phyloP scores from a whole-genome alignment of 2,329 filamentous ascomycete genomes.

The Neofusicoccum parvum region DNA sequence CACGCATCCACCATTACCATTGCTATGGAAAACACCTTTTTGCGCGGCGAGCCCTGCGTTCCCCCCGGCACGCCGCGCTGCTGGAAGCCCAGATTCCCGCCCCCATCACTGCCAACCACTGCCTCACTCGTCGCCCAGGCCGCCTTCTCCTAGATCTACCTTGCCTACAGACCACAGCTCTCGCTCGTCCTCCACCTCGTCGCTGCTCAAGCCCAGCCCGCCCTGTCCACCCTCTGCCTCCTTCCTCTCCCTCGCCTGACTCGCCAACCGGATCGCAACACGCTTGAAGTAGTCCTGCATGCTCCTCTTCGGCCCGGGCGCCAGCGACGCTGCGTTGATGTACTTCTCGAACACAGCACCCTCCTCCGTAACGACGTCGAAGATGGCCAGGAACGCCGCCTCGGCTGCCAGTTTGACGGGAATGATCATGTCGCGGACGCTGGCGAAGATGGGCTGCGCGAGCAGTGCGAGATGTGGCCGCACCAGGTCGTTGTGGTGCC shows the following conservation, averaged over 20 bases:
- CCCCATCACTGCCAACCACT: not conserved
- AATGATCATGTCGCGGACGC: constrained; percentile 88
- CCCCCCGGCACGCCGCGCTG: not conserved
- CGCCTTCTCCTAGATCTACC: constrained; percentile 72
- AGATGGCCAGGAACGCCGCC: constrained; percentile 88
- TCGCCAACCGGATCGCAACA: constrained; percentile 80
- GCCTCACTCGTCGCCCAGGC: constrained; percentile 29
- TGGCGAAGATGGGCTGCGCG: constrained; percentile 82
- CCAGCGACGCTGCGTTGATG: constrained; percentile 67
- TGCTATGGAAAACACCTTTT: not conserved
- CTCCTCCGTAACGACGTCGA: constrained; percentile 87
- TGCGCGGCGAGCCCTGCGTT: too few species aligned
- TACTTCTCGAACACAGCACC: constrained; percentile 87
- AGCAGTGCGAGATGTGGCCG: constrained; percentile 79
- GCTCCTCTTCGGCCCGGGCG: constrained; percentile 75
- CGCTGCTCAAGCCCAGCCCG: constrained; percentile 80
- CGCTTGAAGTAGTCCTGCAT: constrained; percentile 98
- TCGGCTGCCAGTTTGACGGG: constrained; percentile 95
- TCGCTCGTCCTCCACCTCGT: constrained; percentile 91
- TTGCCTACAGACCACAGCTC: constrained; percentile 96
- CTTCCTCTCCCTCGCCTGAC: constrained; percentile 82
- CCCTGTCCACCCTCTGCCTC: constrained; percentile 90
- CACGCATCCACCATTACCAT: not conserved
- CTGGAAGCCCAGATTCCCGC: not conserved
- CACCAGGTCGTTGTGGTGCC: constrained; percentile 76